Evolutionary conservation across 352 stramenopile genomes (phyloP).

Genomic region (Pythium periplocum): DNA sequence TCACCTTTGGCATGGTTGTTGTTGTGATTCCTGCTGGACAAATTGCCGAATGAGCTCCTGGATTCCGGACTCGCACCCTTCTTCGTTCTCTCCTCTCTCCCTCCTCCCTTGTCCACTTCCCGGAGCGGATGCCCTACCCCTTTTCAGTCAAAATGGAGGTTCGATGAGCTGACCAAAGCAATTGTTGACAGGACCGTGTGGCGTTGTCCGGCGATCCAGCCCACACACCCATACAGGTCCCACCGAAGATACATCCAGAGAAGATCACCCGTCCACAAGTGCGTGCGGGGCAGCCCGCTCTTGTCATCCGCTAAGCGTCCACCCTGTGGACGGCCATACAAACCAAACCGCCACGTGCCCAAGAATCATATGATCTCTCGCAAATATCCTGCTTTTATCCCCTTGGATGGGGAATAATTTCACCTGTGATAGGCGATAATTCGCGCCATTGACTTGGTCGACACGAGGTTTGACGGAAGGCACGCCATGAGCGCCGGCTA

Average conservation of each 20-base stretch:
- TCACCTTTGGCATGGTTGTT: slow-evolving; percentile 47
- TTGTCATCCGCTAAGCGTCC: too few species aligned
- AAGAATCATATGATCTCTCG: too few species aligned
- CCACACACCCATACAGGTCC: too few species aligned
- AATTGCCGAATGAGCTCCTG: slow-evolving; percentile 14
- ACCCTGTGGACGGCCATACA: too few species aligned
- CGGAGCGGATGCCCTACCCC: neutral
- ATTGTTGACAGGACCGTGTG: slow-evolving; percentile 2
- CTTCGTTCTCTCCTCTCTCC: neutral
- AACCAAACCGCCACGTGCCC: too few species aligned
- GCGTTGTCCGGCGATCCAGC: too few species aligned
- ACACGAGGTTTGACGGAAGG: slow-evolving; percentile 4
- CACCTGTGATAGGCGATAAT: slow-evolving; percentile 5
- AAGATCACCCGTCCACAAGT: too few species aligned
- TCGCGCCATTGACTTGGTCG: slow-evolving; percentile 11
- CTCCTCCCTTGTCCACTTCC: neutral
- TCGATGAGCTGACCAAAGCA: neutral
- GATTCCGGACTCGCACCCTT: neutral
- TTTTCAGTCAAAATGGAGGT: too few species aligned
- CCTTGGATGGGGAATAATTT: too few species aligned
- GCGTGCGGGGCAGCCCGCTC: too few species aligned
- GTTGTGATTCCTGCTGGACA: slow-evolving; percentile 10
- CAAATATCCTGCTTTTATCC: too few species aligned
- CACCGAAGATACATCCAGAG: too few species aligned
- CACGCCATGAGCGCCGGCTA: slow-evolving; percentile 29